Evolutionary conservation across 176 grass and related monocot genomes (phyloP), one percentile per base, ranked within the genome.

Genomic region (Metroxylon sagu): DNA sequence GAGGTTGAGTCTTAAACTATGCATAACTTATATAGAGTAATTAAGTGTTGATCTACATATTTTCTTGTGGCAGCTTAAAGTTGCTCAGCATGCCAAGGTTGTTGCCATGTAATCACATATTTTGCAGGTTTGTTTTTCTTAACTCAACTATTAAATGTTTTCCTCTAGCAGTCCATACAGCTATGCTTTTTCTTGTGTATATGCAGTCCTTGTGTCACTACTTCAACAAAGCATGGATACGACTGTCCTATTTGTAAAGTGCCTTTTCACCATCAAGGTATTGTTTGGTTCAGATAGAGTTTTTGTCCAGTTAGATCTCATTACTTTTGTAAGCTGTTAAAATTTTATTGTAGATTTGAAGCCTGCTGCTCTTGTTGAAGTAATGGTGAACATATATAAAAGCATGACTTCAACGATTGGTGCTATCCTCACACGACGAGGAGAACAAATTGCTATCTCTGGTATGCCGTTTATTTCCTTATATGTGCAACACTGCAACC

Each of bases 31-130:
- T 53, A 29, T 6, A 43, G 8, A 43, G 8, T 43, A 14, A 43
- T 6, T 59, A 23, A n/a, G n/a, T 21, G 17, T 71, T 8, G 56
- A 5, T 52, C 48, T 52, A n/a, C 52, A 29, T 51, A 60, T 18
- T 52, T 7, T 25, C 4, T 21, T 62, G 12, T 61, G 25, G 19
- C 87, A 97, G 87, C 50, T 78, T 97, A 21, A 97, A 91, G 73
- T 66, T 97, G 63, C 75, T 97, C 25, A 88, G 19, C 54, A 62
- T 73, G 49, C 93, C 93, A n/a, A 83, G 81, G 19, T 76, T 77
- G 59, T 81, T 97, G 16, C 84, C 92, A 4, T 97, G 92, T 61
- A 80, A 67, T 73, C 93, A 97, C 74, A 85, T 83, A 31, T 91
- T 76, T 51, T 97, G 93, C 93, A 88, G 93, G 87, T 91, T 54